Conservation (phyloP, 495 filamentous ascomycete genomes). For the Cetradonia linearis region DNA sequence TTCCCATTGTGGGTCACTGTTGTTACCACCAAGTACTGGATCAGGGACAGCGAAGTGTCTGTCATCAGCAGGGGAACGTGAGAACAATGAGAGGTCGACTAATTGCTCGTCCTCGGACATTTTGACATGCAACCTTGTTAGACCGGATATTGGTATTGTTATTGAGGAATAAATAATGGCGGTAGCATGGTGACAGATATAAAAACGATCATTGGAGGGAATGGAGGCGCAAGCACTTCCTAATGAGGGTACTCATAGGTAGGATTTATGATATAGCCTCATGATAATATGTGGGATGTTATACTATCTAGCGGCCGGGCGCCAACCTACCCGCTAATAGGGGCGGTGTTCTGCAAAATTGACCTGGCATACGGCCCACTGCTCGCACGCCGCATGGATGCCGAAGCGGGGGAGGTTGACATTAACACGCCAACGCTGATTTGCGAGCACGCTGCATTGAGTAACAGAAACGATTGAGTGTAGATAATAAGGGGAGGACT, state of each 20-base stretch:
- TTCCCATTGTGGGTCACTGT: neutral
- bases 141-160: neutral
- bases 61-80: constrained; percentile 22
- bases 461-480: neutral
- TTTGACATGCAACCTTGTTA: constrained; percentile 1
- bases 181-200: constrained; percentile 5
- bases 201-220: constrained; percentile 2
- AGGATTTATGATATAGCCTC: constrained; percentile 7
- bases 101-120: constrained; percentile 21
- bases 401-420: neutral
- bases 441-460: constrained; percentile 2
- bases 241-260: constrained; percentile 1
- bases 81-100: constrained; percentile 27
- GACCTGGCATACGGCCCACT: neutral
- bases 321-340: constrained; percentile 10
- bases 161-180: constrained; percentile 5
- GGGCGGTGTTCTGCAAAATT: neutral
- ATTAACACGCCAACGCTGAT: neutral
- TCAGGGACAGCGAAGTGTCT: constrained; percentile 12
- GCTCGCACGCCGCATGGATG: neutral
- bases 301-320: constrained; percentile 1
- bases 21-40: neutral
- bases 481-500: neutral
- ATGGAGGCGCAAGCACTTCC: constrained; percentile 8
- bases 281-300: neutral